Percentiles rank a stretch among this genome's conserved stretches.
These are phyloP conservation scores for Lasiodiplodia gonubiensis DNA, from an alignment of 2,329 filamentous ascomycete genomes.

Conservation along the genomic window DNA sequence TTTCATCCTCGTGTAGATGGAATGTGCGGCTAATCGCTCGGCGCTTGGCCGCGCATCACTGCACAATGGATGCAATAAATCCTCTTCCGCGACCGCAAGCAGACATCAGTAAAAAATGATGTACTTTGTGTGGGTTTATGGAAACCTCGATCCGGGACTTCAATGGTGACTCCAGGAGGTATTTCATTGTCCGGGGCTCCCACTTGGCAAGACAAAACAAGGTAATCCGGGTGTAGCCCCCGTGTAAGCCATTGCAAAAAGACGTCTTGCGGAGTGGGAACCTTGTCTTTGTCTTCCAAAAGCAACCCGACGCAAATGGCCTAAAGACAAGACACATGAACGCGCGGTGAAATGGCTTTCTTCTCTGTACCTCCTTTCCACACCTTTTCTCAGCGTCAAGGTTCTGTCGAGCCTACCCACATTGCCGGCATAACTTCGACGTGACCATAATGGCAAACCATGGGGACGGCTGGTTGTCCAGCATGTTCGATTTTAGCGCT, in stretches of 20 bases:
- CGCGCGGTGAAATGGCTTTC: background rate
- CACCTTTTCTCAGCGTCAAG: background rate
- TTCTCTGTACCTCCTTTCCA: background rate
- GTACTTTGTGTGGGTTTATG: background rate
- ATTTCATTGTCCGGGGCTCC: background rate
- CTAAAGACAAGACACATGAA: background rate
- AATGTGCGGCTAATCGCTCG: constrained; percentile 4
- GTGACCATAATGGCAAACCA: background rate
- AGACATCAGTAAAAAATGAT: background rate
- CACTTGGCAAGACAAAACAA: too few species aligned
- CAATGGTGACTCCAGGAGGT: background rate
- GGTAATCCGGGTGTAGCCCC: too few species aligned
- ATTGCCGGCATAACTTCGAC: background rate
- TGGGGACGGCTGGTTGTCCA: background rate
- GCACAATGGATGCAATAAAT: background rate
- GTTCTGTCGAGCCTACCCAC: background rate
- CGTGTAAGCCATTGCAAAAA: too few species aligned
- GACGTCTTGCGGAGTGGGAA: too few species aligned
- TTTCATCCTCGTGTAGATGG: background rate
- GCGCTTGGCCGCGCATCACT: background rate
- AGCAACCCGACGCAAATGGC: background rate
- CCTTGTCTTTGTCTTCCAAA: background rate
- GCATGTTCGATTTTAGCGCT: background rate
- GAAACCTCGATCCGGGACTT: background rate
- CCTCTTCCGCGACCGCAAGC: background rate